Percentiles rank a stretch among this genome's conserved stretches.
phyloP scores from a whole-genome alignment of 345 rosid genomes.

The Excoecaria agallocha region DNA sequence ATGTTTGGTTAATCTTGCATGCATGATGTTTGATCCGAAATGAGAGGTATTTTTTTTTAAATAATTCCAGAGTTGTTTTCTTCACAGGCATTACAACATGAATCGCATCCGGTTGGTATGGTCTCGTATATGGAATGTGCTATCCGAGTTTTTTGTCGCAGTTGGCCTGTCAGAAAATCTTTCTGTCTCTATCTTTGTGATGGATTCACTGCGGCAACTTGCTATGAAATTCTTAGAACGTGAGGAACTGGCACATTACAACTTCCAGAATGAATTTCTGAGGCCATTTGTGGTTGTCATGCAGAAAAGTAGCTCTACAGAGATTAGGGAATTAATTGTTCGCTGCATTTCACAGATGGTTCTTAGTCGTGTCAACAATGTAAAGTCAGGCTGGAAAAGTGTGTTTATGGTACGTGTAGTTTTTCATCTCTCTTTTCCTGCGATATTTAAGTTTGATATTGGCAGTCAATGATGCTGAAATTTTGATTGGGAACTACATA shows the following conservation, averaged over 20 bases:
- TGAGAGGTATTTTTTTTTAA: neutral
- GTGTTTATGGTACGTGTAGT: conserved; percentile 84
- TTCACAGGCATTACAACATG: conserved; percentile 96
- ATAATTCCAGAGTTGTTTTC: conserved; percentile 11
- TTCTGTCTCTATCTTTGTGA: conserved; percentile 93
- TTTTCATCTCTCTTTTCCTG: conserved; percentile 9
- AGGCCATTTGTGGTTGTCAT: conserved; percentile 98
- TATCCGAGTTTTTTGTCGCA: conserved; percentile 88
- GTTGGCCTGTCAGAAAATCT: conserved; percentile 97
- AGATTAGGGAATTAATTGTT: conserved; percentile 93
- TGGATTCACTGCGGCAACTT: conserved; percentile 95
- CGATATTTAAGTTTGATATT: neutral
- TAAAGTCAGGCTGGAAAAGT: conserved; percentile 99
- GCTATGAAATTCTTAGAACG: conserved; percentile 95
- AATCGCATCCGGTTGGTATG: conserved; percentile 97
- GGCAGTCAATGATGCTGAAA: neutral
- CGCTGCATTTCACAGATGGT: conserved; percentile 99
- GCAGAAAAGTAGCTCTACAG: conserved; percentile 97
- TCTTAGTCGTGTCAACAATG: conserved; percentile 89
- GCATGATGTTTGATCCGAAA: conserved; percentile 1
- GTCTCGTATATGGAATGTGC: conserved; percentile 98
- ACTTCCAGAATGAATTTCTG: conserved; percentile 98
- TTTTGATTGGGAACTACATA: neutral
- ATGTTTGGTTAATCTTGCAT: neutral
- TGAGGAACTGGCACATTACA: conserved; percentile 95